A percentile compares a stretch with the other conserved stretches of the same genome.
phyloP scores from a whole-genome alignment of 371 early-diverging fungal species.

The Lichtheimia ramosa region DNA sequence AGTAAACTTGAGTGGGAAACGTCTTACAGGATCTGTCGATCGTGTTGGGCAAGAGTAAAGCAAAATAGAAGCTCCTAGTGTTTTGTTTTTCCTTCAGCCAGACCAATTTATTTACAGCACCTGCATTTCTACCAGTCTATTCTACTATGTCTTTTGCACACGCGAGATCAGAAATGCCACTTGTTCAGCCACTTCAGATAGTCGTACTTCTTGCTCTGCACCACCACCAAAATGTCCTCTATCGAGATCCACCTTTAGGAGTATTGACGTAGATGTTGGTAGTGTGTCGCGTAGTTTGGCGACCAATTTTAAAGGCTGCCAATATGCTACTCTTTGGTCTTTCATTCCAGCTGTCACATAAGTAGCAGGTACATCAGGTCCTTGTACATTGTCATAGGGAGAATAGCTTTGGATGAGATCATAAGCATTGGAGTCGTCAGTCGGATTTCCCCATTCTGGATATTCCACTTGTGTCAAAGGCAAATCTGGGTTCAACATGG shows the following conservation, averaged over 20 bases:
- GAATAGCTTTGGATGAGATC: conserved; percentile 66
- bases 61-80: not conserved
- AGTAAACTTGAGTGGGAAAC: too few relatives aligned
- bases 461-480: conserved; percentile 81
- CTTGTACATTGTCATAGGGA: conserved; percentile 77
- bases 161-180: conserved; percentile 51
- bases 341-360: conserved; percentile 76
- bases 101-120: too few relatives aligned
- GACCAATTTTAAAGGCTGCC: conserved; percentile 79
- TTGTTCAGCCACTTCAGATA: conserved; percentile 51
- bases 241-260: conserved; percentile 46
- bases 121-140: not conserved
- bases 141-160: conserved; percentile 25
- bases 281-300: conserved; percentile 32
- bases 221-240: conserved; percentile 56
- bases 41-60: not conserved
- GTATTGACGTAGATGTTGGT: conserved; percentile 3
- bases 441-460: conserved; percentile 88
- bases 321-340: conserved; percentile 77
- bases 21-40: too few relatives aligned
- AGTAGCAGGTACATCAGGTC: conserved; percentile 51
- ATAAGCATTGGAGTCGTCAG: conserved; percentile 49
- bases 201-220: conserved; percentile 43
- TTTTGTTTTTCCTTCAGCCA: too few relatives aligned
- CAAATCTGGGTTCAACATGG: conserved; percentile 74